Conservation (phyloP, 108 stramenopile species). For the Cyclostephanos tholiformis region DNA sequence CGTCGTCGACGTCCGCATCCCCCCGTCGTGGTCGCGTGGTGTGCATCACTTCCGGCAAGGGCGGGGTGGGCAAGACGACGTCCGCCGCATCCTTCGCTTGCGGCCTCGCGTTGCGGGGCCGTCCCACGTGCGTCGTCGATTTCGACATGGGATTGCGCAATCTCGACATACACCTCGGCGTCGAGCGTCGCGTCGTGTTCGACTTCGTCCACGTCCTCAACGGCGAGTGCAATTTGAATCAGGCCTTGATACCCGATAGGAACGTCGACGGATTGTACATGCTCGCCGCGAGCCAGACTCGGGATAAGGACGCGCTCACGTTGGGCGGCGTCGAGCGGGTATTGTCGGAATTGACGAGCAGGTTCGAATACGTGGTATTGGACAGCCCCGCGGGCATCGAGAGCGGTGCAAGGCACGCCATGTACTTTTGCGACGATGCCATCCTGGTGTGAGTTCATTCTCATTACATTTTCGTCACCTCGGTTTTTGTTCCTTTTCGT, state of each 20-base stretch:
- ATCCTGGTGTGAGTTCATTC: constrained; percentile 46
- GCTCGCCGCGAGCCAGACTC: constrained; percentile 71
- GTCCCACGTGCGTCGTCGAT: constrained; percentile 62
- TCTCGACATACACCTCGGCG: constrained; percentile 68
- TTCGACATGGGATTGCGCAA: constrained; percentile 75
- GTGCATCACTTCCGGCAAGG: constrained; percentile 71
- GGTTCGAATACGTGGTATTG: constrained; percentile 66
- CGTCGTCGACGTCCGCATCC: not conserved
- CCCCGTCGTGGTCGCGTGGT: constrained; percentile 46
- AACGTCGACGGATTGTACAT: constrained; percentile 47
- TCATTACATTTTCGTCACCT: not conserved
- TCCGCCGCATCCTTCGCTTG: constrained; percentile 56
- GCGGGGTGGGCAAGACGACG: constrained; percentile 76
- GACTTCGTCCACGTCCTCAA: constrained; percentile 68
- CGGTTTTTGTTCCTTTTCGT: not conserved
- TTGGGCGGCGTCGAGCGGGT: constrained; percentile 64
- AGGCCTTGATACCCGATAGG: constrained; percentile 67
- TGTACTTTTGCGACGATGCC: constrained; percentile 78
- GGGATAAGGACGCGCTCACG: constrained; percentile 68
- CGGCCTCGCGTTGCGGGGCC: constrained; percentile 51
- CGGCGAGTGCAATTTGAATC: constrained; percentile 59
- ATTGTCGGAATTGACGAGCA: constrained; percentile 43
- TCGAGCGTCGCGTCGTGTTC: constrained; percentile 70
- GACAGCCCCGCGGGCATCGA: constrained; percentile 74
- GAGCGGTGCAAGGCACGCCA: constrained; percentile 66